Evolutionary conservation across 192 early-diverging fungal species (phyloP).

Genomic region (Paraglomus brasilianum): DNA sequence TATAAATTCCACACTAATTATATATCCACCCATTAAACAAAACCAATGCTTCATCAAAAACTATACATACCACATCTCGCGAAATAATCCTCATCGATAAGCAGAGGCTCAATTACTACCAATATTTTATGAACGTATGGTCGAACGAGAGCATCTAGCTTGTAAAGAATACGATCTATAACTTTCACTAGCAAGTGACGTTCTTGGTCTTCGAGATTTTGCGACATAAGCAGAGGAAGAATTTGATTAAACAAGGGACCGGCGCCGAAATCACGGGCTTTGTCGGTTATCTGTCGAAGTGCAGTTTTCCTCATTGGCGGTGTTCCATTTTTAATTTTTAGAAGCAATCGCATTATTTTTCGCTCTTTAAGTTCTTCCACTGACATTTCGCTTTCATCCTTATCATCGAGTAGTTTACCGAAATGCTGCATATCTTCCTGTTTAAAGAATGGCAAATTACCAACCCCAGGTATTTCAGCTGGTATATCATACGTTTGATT

Average conservation of each 20-base stretch:
- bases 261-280: slow-evolving; percentile 92
- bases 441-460: slow-evolving; percentile 88
- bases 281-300: slow-evolving; percentile 93
- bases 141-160: slow-evolving; percentile 93
- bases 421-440: slow-evolving; percentile 98
- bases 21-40: slow-evolving; percentile 88
- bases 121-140: slow-evolving; percentile 98
- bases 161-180: slow-evolving; percentile 94
- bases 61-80: slow-evolving; percentile 55
- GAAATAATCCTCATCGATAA: slow-evolving; percentile 98
- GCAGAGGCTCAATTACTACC: slow-evolving; percentile 96
- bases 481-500: slow-evolving; percentile 68
- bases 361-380: slow-evolving; percentile 91
- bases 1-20: slow-evolving; percentile 61
- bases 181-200: slow-evolving; percentile 98
- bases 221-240: slow-evolving; percentile 93
- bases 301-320: slow-evolving; percentile 92
- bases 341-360: slow-evolving; percentile 91
- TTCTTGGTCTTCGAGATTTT: slow-evolving; percentile 97
- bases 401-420: slow-evolving; percentile 82
- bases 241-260: slow-evolving; percentile 96
- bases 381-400: slow-evolving; percentile 78
- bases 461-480: slow-evolving; percentile 85
- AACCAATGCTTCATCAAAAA: background rate
- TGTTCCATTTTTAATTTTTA: slow-evolving; percentile 98